Conservation (phyloP, 1,284 basidiomycete species). For the Puccinia triticina region DNA sequence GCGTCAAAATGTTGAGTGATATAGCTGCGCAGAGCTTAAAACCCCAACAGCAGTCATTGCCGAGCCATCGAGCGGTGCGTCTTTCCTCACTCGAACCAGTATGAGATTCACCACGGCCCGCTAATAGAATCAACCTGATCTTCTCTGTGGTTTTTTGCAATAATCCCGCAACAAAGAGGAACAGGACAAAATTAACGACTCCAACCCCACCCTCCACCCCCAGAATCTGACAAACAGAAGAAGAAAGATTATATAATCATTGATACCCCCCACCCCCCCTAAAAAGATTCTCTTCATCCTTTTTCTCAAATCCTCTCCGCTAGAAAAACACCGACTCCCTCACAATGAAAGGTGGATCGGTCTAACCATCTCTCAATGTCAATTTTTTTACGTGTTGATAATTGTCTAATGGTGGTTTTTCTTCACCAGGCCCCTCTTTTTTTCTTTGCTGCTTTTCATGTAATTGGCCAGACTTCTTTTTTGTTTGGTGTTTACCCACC, state of each 20-base stretch:
- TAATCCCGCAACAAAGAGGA: conserved; percentile 80
- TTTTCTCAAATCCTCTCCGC: too few species aligned
- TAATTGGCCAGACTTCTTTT: background rate
- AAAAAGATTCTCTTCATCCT: background rate
- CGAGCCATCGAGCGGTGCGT: conserved; percentile 13
- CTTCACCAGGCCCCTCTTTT: background rate
- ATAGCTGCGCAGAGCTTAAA: too few species aligned
- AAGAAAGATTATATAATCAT: conserved; percentile 58
- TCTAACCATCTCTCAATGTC: conserved; percentile 11
- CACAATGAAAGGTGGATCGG: conserved; percentile 39
- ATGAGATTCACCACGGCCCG: too few species aligned
- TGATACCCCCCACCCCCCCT: too few species aligned
- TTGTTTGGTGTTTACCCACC: background rate
- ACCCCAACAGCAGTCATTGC: background rate
- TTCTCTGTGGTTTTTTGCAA: conserved; percentile 63
- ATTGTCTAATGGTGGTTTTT: too few species aligned
- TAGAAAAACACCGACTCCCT: background rate
- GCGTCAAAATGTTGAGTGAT: conserved; percentile 18
- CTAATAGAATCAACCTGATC: background rate
- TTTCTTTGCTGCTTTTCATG: conserved; percentile 14
- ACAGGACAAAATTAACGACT: conserved; percentile 60
- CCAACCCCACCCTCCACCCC: conserved; percentile 58
- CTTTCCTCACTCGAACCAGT: background rate
- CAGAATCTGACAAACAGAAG: conserved; percentile 57
- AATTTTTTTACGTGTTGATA: background rate